A percentile compares a stretch with the other conserved stretches of the same genome.
phyloP scores from a whole-genome alignment of 345 rosid genomes.

The Cardamine occulta region DNA sequence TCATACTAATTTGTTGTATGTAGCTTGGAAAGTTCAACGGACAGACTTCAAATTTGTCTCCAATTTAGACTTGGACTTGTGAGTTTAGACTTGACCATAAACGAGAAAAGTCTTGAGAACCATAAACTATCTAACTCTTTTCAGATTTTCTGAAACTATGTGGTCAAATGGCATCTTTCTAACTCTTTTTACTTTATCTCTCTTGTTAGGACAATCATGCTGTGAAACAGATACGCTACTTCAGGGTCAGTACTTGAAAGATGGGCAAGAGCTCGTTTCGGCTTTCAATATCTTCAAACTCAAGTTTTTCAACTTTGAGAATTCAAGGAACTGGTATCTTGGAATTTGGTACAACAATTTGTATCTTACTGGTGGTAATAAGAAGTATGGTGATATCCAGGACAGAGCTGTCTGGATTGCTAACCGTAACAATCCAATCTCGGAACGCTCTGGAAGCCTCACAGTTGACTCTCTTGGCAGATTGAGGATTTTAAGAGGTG shows the following conservation, averaged over 20 bases:
- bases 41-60: constrained; percentile 12
- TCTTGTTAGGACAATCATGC: constrained; percentile 32
- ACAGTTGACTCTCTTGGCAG: constrained; percentile 39
- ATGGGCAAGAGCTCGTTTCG: constrained; percentile 39
- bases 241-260: constrained; percentile 42
- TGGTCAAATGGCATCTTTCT: constrained; percentile 1
- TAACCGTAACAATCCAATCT: constrained; percentile 35
- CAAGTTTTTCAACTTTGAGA: constrained; percentile 26
- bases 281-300: constrained; percentile 43
- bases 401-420: constrained; percentile 48
- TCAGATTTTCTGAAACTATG: constrained; percentile 9
- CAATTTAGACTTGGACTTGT: constrained; percentile 34
- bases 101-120: background rate
- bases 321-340: constrained; percentile 36
- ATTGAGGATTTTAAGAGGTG: constrained; percentile 33
- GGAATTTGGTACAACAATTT: constrained; percentile 46
- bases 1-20: background rate
- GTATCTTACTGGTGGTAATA: constrained; percentile 25
- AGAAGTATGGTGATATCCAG: background rate
- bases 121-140: constrained; percentile 17
- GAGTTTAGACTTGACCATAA: constrained; percentile 1
- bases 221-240: constrained; percentile 37
- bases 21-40: background rate
- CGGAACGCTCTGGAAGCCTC: constrained; percentile 36
- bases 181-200: background rate